Evolutionary conservation across 805 yeast genomes (phyloP).

Genomic region (Zygosaccharomyces lentus): DNA sequence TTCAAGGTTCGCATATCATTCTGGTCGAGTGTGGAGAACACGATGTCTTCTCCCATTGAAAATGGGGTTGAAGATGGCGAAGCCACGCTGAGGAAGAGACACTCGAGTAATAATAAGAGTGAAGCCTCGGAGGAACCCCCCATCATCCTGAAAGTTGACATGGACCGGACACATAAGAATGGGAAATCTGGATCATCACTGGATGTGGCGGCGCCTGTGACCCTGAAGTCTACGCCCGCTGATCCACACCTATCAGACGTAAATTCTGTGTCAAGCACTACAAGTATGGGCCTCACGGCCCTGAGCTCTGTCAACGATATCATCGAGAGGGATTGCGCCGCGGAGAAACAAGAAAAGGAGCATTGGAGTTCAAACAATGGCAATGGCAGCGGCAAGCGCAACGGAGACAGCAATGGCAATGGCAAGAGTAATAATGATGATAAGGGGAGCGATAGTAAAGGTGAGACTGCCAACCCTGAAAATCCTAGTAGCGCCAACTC

Average conservation of each 20-base stretch:
- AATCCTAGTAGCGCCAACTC: not conserved
- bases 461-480: not conserved
- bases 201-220: slow-evolving; percentile 13
- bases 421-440: not conserved
- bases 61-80: slow-evolving; percentile 12
- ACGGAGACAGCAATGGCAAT: not conserved
- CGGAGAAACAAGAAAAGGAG: slow-evolving; percentile 2
- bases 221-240: slow-evolving; percentile 29
- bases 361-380: not conserved
- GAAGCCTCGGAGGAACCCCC: not conserved
- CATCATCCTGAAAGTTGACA: not conserved
- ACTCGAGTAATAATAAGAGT: not conserved
- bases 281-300: slow-evolving; percentile 16
- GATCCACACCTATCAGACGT: slow-evolving; percentile 29
- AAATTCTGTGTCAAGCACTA: slow-evolving; percentile 20
- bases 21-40: slow-evolving; percentile 17
- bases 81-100: slow-evolving; percentile 11
- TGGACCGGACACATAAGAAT: slow-evolving; percentile 5
- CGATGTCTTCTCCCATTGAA: slow-evolving; percentile 24
- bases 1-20: not conserved
- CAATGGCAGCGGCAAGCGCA: not conserved
- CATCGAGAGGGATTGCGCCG: slow-evolving; percentile 10
- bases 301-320: slow-evolving; percentile 21
- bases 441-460: not conserved
- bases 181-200: slow-evolving; percentile 15